Conservation (phyloP, 768 basidiomycete species). For the Sporobolomyces phaffii region DNA sequence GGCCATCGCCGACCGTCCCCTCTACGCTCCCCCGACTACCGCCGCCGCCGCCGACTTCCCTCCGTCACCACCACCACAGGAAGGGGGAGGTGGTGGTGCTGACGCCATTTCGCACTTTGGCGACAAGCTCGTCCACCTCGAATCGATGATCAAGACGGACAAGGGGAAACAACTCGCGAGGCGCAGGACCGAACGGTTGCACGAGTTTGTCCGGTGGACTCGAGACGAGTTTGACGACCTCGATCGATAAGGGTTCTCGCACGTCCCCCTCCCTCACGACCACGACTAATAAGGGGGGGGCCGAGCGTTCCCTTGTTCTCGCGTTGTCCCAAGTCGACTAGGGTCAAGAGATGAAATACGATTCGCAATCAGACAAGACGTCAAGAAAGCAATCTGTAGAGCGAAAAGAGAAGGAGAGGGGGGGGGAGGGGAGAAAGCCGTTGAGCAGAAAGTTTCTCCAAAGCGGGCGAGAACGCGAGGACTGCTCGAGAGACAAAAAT, state of each 20-base stretch:
- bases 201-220: slow-evolving; percentile 8
- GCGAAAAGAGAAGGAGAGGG: too few species aligned
- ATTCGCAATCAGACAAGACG: too few species aligned
- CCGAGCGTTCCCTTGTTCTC: too few species aligned
- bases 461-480: too few species aligned
- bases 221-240: slow-evolving; percentile 28
- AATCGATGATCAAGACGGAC: slow-evolving; percentile 36
- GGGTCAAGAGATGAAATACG: too few species aligned
- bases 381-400: too few species aligned
- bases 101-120: slow-evolving; percentile 39
- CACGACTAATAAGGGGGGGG: background rate
- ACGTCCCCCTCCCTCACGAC: background rate
- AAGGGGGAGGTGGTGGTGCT: too few species aligned
- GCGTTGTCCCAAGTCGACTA: too few species aligned
- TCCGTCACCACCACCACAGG: background rate
- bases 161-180: slow-evolving; percentile 21
- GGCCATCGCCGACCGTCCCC: slow-evolving; percentile 14
- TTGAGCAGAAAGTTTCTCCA: too few species aligned
- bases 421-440: too few species aligned
- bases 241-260: background rate
- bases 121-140: slow-evolving; percentile 40
- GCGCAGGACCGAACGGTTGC: slow-evolving; percentile 16
- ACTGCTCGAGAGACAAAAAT: too few species aligned
- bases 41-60: background rate
- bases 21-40: slow-evolving; percentile 11